Conservation (phyloP, 306 rosid genomes). For the Rosa chinensis region DNA sequence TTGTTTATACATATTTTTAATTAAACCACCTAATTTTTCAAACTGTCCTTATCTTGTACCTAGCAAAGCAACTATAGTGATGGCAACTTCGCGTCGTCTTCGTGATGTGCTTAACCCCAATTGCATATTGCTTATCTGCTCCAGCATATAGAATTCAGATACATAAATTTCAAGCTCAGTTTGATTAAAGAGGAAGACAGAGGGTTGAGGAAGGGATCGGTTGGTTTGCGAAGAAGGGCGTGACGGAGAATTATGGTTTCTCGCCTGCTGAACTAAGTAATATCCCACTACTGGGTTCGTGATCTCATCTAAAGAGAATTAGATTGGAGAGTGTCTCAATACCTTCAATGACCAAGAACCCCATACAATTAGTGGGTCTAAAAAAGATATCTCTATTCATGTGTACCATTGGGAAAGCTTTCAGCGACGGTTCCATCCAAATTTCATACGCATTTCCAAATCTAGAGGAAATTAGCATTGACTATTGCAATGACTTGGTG, state of each 20-base stretch:
- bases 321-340: conserved; percentile 56
- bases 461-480: conserved; percentile 45
- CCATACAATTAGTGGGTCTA: conserved; percentile 38
- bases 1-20: too few relatives aligned
- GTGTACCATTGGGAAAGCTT: conserved; percentile 53
- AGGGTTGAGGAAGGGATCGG: too few relatives aligned
- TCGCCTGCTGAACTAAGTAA: conserved; percentile 28
- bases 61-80: too few relatives aligned
- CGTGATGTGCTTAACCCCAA: too few relatives aligned
- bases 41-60: too few relatives aligned
- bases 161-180: too few relatives aligned
- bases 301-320: conserved; percentile 26
- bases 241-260: conserved; percentile 32
- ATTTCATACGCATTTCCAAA: conserved; percentile 41
- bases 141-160: too few relatives aligned
- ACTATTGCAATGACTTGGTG: conserved; percentile 34
- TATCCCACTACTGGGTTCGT: conserved; percentile 34
- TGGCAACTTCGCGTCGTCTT: too few relatives aligned
- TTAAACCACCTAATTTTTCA: too few relatives aligned
- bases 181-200: too few relatives aligned
- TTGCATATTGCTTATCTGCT: too few relatives aligned
- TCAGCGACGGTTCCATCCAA: conserved; percentile 17
- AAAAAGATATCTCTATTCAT: conserved; percentile 53
- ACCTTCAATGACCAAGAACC: conserved; percentile 32
- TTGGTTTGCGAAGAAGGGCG: too few relatives aligned